A percentile compares a stretch with the other conserved stretches of the same genome.
These are phyloP conservation scores for Coffea canephora DNA, from an alignment of 257 asterid genomes.

Conservation along the genomic window DNA sequence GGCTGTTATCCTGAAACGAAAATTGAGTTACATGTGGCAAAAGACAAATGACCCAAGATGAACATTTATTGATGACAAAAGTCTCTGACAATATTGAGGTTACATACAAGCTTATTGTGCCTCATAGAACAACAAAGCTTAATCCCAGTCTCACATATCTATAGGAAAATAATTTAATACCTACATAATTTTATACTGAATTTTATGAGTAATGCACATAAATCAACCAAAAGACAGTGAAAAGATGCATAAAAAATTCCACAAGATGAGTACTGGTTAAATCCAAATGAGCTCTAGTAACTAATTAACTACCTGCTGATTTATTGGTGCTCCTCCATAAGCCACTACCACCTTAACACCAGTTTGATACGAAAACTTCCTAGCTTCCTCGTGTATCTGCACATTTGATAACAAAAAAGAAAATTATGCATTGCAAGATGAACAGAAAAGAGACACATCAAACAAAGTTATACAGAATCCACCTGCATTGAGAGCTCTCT, in stretches of 20 bases:
- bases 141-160: not conserved
- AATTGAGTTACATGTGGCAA: not conserved
- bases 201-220: too few species aligned
- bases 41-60: not conserved
- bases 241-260: not conserved
- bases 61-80: not conserved
- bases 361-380: conserved; percentile 50
- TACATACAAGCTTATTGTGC: not conserved
- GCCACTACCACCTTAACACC: conserved; percentile 52
- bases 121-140: not conserved
- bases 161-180: too few species aligned
- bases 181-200: too few species aligned
- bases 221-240: not conserved
- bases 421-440: conserved; percentile 1
- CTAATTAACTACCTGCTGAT: conserved; percentile 34
- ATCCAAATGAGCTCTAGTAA: not conserved
- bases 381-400: conserved; percentile 56
- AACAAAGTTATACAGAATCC: conserved; percentile 10
- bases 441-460: not conserved
- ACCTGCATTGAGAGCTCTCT: conserved; percentile 42
- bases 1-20: not conserved
- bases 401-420: not conserved
- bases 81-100: not conserved
- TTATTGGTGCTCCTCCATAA: conserved; percentile 50
- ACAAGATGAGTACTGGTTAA: not conserved